These are phyloP conservation scores for Zalaria sp. DNA, from an alignment of 2,329 filamentous ascomycete species.

Conservation along the genomic window DNA sequence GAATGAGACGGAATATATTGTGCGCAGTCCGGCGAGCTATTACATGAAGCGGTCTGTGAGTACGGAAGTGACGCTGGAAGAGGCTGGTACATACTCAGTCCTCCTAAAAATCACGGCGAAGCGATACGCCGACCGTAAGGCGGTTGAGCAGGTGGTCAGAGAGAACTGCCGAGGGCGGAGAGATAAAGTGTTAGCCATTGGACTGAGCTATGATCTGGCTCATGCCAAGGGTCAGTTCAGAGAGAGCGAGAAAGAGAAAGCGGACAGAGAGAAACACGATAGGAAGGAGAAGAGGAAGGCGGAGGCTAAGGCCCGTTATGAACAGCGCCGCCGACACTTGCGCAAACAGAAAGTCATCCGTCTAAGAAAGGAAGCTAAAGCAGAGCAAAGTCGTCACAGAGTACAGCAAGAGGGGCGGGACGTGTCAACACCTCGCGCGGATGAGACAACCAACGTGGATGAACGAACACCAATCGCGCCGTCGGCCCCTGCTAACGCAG, in stretches of 20 bases:
- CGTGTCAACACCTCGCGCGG: not conserved
- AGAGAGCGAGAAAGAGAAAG: conserved; percentile 34
- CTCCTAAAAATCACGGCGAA: conserved; percentile 60
- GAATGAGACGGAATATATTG: conserved; percentile 43
- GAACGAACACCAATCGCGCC: not conserved
- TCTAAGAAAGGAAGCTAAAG: conserved; percentile 24
- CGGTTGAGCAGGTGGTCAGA: conserved; percentile 55
- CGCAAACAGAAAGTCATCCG: conserved; percentile 3
- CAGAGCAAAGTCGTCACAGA: conserved; percentile 14
- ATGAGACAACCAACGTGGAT: not conserved
- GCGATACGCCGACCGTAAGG: conserved; percentile 33
- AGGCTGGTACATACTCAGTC: conserved; percentile 58
- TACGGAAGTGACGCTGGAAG: conserved; percentile 54
- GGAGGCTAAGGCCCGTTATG: conserved; percentile 11
- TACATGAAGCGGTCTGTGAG: conserved; percentile 62
- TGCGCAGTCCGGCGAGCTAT: conserved; percentile 40
- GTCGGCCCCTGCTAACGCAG: not conserved
- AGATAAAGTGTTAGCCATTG: conserved; percentile 61
- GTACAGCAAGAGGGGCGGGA: conserved; percentile 18
- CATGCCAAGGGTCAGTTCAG: conserved; percentile 49
- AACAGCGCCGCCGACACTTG: not conserved
- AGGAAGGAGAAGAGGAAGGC: conserved; percentile 17
- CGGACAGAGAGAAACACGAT: conserved; percentile 21
- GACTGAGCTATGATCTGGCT: conserved; percentile 55
- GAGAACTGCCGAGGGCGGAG: conserved; percentile 47